A percentile compares a stretch with the other conserved stretches of the same genome.
phyloP scores from a whole-genome alignment of 352 stramenopile genomes.

The Pythium oligandrum region DNA sequence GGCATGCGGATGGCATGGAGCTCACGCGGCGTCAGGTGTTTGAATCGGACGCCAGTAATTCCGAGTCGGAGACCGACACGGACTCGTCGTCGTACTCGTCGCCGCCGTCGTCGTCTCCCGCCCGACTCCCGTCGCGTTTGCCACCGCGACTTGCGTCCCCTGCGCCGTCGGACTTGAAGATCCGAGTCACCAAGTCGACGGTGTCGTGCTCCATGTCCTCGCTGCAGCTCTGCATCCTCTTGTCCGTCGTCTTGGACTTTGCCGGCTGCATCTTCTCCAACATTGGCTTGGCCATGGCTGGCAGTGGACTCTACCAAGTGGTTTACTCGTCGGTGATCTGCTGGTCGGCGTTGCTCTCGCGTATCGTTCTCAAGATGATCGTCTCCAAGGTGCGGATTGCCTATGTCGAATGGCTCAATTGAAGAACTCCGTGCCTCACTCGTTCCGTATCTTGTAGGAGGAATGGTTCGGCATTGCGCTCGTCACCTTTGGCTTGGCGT shows the following conservation, averaged over 20 bases:
- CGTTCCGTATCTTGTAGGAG: constrained; percentile 19
- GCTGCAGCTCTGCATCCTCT: constrained; percentile 54
- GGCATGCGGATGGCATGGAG: constrained; percentile 20
- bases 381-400: constrained; percentile 30
- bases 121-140: not conserved
- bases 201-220: constrained; percentile 44
- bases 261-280: constrained; percentile 84
- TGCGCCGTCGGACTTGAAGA: constrained; percentile 1
- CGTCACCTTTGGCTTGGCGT: constrained; percentile 79
- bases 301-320: constrained; percentile 78
- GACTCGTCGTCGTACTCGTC: not conserved
- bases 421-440: not conserved
- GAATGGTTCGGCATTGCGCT: constrained; percentile 81
- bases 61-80: constrained; percentile 15
- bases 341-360: constrained; percentile 79
- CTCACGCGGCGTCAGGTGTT: constrained; percentile 39
- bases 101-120: too few species aligned
- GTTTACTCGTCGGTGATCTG: constrained; percentile 86
- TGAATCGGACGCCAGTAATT: constrained; percentile 15
- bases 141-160: not conserved
- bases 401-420: not conserved
- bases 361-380: constrained; percentile 69
- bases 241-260: constrained; percentile 79
- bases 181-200: constrained; percentile 14
- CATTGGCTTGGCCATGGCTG: constrained; percentile 74